Base-by-base conservation (phyloP, 1,139 yeast species). In the Williopsis jadinii region DNA sequence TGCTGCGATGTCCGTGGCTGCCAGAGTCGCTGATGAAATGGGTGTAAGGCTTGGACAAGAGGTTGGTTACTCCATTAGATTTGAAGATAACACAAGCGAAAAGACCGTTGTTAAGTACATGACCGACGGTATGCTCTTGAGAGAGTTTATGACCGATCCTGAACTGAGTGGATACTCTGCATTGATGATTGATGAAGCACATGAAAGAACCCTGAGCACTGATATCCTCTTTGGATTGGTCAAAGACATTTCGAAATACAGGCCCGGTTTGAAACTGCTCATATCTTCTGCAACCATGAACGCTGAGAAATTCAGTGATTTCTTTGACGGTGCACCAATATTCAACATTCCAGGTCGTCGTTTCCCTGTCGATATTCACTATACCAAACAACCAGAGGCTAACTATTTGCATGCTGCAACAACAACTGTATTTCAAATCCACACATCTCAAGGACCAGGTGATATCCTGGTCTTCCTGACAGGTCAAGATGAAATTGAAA, bases 271-370 rank as follows among this genome's bases (percentile, higher is more conserved):
- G 44, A 79, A 79, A 52, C 57, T 92, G 5, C 64, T 92, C 13
- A 82, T 92, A 37, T 88, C 97, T 0, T 88, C 97, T 5, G 98
- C 98, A 1, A 92, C 98, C 0, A 83, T 92, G 65, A 88, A 92
- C 62, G 95, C 97, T 0, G 71, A 77, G 40, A 85, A 85, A 59
- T 90, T 92, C 55, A 78, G 95, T 11, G 71, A 72, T 6, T 92
- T 77, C 61, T 92, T 92, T 57, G 75, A 77, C 51, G 73, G 73
- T 34, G 95, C 96, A 1, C 96, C 97, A 0, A 83, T 90, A 14
- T 84, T 85, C 60, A 81, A 78, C 42, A 80, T 84, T 30, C 97
- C 97, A 0, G 98, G 98, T 1, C 72, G 97, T 50, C 66, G 94
- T 32, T 90, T 75, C 57, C 95, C 95, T 0, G 97, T 92, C 5